A percentile compares a stretch with the other conserved stretches of the same genome.
Evolutionary conservation across 768 basidiomycete genomes (phyloP).

Genomic region (Pulveroboletus frians): DNA sequence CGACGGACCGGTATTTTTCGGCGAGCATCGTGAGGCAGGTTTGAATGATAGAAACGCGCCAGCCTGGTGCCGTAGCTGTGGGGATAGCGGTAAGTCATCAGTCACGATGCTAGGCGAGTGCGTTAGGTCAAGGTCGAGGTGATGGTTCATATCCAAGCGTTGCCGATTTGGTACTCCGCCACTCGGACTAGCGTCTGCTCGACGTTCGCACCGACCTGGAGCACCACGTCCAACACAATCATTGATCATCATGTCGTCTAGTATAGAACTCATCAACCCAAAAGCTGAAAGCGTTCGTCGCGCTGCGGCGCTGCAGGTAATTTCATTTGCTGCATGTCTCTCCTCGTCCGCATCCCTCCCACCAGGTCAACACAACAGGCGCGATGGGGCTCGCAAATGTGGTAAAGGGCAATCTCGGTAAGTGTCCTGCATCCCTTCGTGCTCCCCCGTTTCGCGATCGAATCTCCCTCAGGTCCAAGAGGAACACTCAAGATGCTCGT

Average conservation of each 20-base stretch:
- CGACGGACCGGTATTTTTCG: constrained; percentile 20
- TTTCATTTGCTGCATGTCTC: constrained; percentile 16
- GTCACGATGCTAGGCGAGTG: constrained; percentile 22
- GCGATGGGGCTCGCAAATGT: constrained; percentile 97
- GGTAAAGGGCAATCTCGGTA: constrained; percentile 95
- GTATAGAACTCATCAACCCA: constrained; percentile 94
- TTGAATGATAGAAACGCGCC: constrained; percentile 28
- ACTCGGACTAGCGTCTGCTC: constrained; percentile 5
- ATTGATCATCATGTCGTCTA: constrained; percentile 52
- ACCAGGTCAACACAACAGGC: constrained; percentile 84
- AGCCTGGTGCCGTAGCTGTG: constrained; percentile 32
- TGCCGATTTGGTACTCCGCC: constrained; percentile 32
- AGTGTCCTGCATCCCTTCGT: constrained; percentile 24
- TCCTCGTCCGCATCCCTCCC: constrained; percentile 21
- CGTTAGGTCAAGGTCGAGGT: constrained; percentile 26
- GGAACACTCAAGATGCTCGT: constrained; percentile 99
- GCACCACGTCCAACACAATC: constrained; percentile 20
- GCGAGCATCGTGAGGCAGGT: constrained; percentile 21
- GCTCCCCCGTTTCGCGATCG: constrained; percentile 21
- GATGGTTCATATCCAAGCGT: constrained; percentile 29
- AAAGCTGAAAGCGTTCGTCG: constrained; percentile 91
- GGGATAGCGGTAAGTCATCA: constrained; percentile 22
- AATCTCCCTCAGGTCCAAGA: constrained; percentile 64
- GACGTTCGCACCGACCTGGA: constrained; percentile 9
- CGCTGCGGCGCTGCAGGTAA: constrained; percentile 86